Conservation (phyloP, 2,329 filamentous ascomycete species). For the Triangularia setosa region DNA sequence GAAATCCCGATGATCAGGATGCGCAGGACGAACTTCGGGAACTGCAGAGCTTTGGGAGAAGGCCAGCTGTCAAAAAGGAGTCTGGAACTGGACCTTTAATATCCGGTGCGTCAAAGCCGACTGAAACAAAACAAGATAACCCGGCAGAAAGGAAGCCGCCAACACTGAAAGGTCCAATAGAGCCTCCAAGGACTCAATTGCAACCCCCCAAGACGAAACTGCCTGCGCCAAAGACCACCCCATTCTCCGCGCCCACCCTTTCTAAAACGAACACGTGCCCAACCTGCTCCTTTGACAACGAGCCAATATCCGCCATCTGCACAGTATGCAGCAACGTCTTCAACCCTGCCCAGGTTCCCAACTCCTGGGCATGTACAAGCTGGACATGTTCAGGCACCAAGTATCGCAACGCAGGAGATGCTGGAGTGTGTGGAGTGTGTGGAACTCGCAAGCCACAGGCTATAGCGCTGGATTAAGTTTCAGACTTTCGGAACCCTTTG, state of each 20-base stretch:
- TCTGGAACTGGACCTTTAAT: background rate
- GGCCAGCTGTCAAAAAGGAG: constrained; percentile 4
- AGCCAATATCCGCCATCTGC: constrained; percentile 54
- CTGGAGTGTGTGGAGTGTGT: constrained; percentile 64
- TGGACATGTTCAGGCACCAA: constrained; percentile 48
- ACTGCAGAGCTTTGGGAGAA: constrained; percentile 44
- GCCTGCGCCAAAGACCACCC: background rate
- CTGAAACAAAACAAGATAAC: constrained; percentile 4
- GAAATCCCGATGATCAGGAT: constrained; percentile 53
- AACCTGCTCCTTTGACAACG: constrained; percentile 67
- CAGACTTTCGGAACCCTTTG: too few species aligned
- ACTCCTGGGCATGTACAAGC: constrained; percentile 62
- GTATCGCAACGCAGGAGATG: constrained; percentile 68
- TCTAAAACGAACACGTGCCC: constrained; percentile 39
- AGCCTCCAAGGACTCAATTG: background rate
- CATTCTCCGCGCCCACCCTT: background rate
- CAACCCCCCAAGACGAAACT: background rate
- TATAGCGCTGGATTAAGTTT: background rate
- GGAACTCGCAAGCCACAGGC: constrained; percentile 15
- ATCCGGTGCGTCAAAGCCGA: background rate
- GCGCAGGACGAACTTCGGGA: constrained; percentile 64
- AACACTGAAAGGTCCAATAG: background rate
- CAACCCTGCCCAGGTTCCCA: constrained; percentile 46
- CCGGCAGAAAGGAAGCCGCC: background rate
- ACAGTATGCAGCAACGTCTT: constrained; percentile 68